Percentiles rank a stretch among this genome's conserved stretches.
Evolutionary conservation across 441 rosid genomes (phyloP).

Genomic region (Populus hybrid): DNA sequence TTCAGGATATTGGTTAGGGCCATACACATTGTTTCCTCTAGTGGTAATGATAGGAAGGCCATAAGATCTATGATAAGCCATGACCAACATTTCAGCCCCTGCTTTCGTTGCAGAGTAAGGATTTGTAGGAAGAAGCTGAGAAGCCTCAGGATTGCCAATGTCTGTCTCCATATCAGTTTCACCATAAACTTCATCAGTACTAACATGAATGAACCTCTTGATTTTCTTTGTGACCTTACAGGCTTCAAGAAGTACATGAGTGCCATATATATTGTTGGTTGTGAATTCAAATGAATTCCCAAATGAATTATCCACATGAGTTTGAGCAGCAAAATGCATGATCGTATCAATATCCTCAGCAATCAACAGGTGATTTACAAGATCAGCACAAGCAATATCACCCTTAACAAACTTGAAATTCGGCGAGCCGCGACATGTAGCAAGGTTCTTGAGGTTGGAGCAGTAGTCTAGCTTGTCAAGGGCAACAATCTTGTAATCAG

Average conservation of each 20-base stretch:
- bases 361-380: conserved; percentile 47
- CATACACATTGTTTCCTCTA: conserved; percentile 64
- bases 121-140: conserved; percentile 58
- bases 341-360: conserved; percentile 58
- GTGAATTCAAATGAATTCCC: conserved; percentile 67
- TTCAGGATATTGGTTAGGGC: conserved; percentile 62
- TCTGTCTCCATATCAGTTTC: conserved; percentile 59
- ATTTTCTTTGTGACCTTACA: conserved; percentile 55
- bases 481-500: conserved; percentile 55
- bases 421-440: conserved; percentile 43
- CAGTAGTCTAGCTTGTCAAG: conserved; percentile 68
- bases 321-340: conserved; percentile 68
- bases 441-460: conserved; percentile 54
- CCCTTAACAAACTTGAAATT: conserved; percentile 63
- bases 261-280: conserved; percentile 59
- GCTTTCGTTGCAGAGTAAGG: conserved; percentile 70
- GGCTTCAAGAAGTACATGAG: conserved; percentile 68
- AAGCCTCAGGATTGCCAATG: conserved; percentile 59
- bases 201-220: conserved; percentile 66
- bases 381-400: conserved; percentile 56
- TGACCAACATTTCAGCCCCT: conserved; percentile 65
- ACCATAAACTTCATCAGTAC: conserved; percentile 67
- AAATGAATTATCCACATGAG: conserved; percentile 68
- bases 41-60: conserved; percentile 55
- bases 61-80: conserved; percentile 61